A percentile compares a stretch with the other conserved stretches of the same genome.
Conservation (phyloP, 441 rosid species). For the Theobroma grandiflorum region DNA sequence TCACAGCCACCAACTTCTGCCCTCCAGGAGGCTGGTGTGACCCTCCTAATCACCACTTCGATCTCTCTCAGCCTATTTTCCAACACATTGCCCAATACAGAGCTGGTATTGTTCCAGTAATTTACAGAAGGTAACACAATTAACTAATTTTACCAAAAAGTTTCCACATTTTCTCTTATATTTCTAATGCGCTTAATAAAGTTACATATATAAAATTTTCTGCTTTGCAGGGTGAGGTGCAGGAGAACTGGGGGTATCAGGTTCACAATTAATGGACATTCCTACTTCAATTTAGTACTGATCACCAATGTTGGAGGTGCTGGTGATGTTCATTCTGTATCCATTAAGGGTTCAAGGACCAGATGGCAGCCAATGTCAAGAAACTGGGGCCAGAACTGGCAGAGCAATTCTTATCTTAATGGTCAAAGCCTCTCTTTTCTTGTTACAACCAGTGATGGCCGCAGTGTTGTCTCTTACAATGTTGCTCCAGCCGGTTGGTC, state of each 20-base stretch:
- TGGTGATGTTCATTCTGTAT: slow-evolving; percentile 64
- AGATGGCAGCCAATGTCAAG: slow-evolving; percentile 75
- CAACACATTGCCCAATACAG: slow-evolving; percentile 54
- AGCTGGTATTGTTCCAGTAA: slow-evolving; percentile 56
- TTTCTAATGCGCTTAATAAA: neutral
- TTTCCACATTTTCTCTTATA: neutral
- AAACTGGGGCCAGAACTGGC: slow-evolving; percentile 88
- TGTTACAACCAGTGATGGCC: slow-evolving; percentile 62
- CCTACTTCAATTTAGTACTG: slow-evolving; percentile 73
- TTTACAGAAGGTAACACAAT: slow-evolving; percentile 44
- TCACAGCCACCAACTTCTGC: slow-evolving; percentile 82
- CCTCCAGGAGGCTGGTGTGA: slow-evolving; percentile 67
- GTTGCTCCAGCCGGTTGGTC: slow-evolving; percentile 66
- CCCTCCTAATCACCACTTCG: slow-evolving; percentile 60
- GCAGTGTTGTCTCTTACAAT: slow-evolving; percentile 57
- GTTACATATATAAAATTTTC: neutral
- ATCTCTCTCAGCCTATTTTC: slow-evolving; percentile 59
- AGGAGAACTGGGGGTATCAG: slow-evolving; percentile 70
- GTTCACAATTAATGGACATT: slow-evolving; percentile 77
- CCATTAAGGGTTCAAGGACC: slow-evolving; percentile 63
- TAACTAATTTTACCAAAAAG: neutral
- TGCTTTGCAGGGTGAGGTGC: slow-evolving; percentile 50
- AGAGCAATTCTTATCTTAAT: slow-evolving; percentile 67
- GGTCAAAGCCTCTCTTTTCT: slow-evolving; percentile 69
- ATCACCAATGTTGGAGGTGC: slow-evolving; percentile 82